These are phyloP conservation scores for Naganishia antarctica DNA, from an alignment of 768 basidiomycete genomes.

Conservation along the genomic window DNA sequence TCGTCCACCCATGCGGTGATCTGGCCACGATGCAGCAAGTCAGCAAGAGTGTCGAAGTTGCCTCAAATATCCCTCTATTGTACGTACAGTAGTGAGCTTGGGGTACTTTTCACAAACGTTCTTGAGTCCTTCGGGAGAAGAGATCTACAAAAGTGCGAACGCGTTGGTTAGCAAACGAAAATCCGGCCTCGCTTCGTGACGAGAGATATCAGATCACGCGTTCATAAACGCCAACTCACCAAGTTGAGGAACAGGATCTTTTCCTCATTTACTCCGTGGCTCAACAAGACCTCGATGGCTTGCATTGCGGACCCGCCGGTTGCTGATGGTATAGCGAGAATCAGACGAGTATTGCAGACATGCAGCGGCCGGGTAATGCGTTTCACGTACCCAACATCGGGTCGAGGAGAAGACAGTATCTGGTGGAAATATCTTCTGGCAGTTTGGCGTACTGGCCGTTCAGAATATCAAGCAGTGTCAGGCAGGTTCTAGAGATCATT, in stretches of 20 bases:
- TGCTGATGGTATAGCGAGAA: conserved; percentile 52
- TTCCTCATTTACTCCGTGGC: conserved; percentile 87
- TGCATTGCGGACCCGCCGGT: conserved; percentile 98
- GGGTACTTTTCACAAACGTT: conserved; percentile 75
- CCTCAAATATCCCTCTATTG: neutral
- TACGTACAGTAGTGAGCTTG: conserved; percentile 65
- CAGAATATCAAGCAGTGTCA: neutral
- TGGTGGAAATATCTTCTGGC: conserved; percentile 81
- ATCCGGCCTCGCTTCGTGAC: neutral
- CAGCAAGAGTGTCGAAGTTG: too few species aligned
- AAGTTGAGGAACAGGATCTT: conserved; percentile 92
- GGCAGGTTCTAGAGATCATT: neutral
- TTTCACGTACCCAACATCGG: conserved; percentile 80
- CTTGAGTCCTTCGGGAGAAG: conserved; percentile 81
- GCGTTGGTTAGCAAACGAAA: neutral
- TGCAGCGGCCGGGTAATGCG: neutral
- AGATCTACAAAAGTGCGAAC: conserved; percentile 59
- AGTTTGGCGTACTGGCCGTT: conserved; percentile 57
- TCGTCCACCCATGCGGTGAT: conserved; percentile 95
- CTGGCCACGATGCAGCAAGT: conserved; percentile 49
- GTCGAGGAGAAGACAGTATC: conserved; percentile 90
- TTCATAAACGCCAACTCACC: too few species aligned
- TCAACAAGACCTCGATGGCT: conserved; percentile 87
- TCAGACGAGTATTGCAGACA: neutral
- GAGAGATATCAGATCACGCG: too few species aligned